Evolutionary conservation across 371 early-diverging fungal genomes (phyloP), one percentile per base, ranked within the genome.

Genomic region (Synchytrium microbalum): DNA sequence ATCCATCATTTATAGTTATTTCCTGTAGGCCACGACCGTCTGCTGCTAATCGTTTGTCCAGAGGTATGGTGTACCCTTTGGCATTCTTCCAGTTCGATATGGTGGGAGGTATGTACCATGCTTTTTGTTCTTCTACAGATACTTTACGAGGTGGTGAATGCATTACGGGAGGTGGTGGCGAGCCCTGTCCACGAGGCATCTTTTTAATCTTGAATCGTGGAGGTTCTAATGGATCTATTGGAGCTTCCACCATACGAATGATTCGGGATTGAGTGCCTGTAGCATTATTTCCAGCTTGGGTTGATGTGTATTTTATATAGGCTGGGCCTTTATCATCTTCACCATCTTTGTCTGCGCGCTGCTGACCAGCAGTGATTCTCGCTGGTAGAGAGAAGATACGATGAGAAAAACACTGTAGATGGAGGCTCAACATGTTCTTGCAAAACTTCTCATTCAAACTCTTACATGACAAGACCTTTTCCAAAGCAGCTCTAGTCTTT

Each of bases 1-100:
- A 96, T 61, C 92, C 92, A 67, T 96, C 93, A 73, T 92, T 96
- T 65, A 98, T 93, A 25, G 64, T 46, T 27, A 83, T 79, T 61
- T 95, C 93, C 77, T 96, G 93, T 52, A 95, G 66, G 2, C 96
- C 97, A 67, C 96, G 89, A 25, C 95, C 96, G 74, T 98, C 96
- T 13, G 93, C 90, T 5, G 98, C 98, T 66, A 98, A 77, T 53
- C 98, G 91, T 78, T 97, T 97, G 74, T 98, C 97, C 52, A 98
- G 79, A 10, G 98, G 93, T 65, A 98, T 95, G 24, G 96, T 96
- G 72, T 91, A 97, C 60, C 98, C 98, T 72, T 96, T 95, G 59
- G 93, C 90, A 78, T 98, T 98, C 80, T 96, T 98, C 98, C 98
- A 98, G 76, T 95, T 96, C 64, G 92, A 92, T 52, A 98, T 93